These are phyloP conservation scores for Heliamphora pulchella DNA, from an alignment of 179 eudicot genomes.

Conservation along the genomic window DNA sequence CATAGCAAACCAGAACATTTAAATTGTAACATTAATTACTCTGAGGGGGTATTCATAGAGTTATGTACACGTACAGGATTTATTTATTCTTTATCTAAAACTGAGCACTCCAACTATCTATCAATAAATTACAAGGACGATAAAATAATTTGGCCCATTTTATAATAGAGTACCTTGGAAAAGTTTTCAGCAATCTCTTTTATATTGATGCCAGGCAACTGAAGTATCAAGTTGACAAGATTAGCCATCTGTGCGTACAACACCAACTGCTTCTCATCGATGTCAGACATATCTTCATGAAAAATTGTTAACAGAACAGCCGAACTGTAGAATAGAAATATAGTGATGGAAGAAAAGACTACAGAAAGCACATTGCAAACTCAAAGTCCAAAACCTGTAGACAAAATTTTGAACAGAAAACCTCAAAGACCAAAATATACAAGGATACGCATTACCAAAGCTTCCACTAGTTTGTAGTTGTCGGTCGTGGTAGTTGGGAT, in stretches of 20 bases:
- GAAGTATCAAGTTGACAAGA: conserved; percentile 62
- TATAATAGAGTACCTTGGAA: conserved; percentile 54
- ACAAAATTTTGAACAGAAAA: not conserved
- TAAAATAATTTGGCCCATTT: conserved; percentile 7
- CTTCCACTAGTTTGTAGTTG: conserved; percentile 65
- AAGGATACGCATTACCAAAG: conserved; percentile 93
- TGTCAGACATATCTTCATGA: conserved; percentile 61
- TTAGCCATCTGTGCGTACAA: conserved; percentile 97
- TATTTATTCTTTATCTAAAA: not conserved
- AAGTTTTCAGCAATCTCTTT: conserved; percentile 78
- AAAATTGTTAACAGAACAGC: conserved; percentile 29
- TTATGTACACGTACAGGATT: not conserved
- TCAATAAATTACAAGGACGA: not conserved
- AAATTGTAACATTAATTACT: not conserved
- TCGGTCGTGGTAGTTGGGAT: conserved; percentile 52
- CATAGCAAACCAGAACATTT: not conserved
- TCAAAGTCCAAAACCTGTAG: not conserved
- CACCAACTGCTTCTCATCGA: conserved; percentile 66
- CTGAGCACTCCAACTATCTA: not conserved
- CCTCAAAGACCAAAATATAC: not conserved
- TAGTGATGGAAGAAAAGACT: conserved; percentile 9
- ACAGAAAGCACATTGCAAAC: not conserved
- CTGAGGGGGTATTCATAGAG: not conserved
- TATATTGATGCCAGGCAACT: conserved; percentile 49
- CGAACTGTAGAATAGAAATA: not conserved